Base-by-base conservation (phyloP, 1,284 basidiomycete genomes). In the Melampsora americana region DNA sequence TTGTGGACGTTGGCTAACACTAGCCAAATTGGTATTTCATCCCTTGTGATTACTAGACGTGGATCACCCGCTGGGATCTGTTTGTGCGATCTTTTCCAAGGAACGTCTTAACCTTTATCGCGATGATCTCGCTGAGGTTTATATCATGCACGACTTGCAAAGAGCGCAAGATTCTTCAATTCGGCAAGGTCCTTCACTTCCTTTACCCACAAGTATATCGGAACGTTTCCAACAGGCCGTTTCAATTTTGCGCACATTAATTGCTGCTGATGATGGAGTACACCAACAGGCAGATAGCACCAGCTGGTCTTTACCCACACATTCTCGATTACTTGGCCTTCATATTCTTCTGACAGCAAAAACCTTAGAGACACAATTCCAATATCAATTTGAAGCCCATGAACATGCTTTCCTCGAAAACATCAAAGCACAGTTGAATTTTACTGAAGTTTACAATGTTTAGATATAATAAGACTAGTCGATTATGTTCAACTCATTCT, bases 21-120 rank as follows among this genome's bases (percentile, higher is more conserved):
- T 66, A 32, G n/a, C 64, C 28, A 50, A 4, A 23, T 11, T 44
- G n/a, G n/a, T 32, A 28, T 20, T 23, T 66, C 39, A 30, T 32
- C 30, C 26, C 60, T 30, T 46, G 44, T 28, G 14, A 32, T 23
- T 56, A 4, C 28, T 46, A 75, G 72, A 75, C 35, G 44, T 75
- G 28, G 42, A 68, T 18, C 65, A 67, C 23, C 26, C 66, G 18
- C 42, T 59, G 12, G 7, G 66, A 61, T 66, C 66, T 5, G 28
- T 66, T 11, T 20, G 44, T 39, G 30, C 48, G 26, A 44, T 76
- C 6, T 76, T 76, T 50, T 35, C 67, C 11, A 76, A 32, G 20
- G 66, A 76, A 65, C 56, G 66, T 50, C 62, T 69, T 5, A 76
- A 76, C 39, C 48, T 76, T 23, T 69, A 69, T 44, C 32, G 67